Evolutionary conservation across 2,329 filamentous ascomycete species (phyloP), one percentile per base, ranked within the genome.

Genomic region (Trichoderma sp.): DNA sequence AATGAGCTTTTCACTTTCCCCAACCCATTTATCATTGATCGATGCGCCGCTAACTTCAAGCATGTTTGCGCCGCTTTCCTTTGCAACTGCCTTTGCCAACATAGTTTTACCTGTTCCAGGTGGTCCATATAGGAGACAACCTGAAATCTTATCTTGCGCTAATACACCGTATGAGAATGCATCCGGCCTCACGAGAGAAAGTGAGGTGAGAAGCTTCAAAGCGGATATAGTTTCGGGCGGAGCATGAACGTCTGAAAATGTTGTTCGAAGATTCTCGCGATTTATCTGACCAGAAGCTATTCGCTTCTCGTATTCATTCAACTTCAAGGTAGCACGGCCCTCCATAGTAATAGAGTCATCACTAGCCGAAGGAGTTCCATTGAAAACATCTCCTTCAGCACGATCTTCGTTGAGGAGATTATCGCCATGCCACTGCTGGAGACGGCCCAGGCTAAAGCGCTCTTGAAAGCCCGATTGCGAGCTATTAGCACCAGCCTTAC

Each of bases 151-250:
- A 79, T 98, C 95, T 0, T 91, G 93, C 2, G 94, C 93, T 14
- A 99, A 87, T 4, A 99, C 93, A 81, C 96, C 96, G 76, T 99
- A 99, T 12, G 91, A 91, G 82, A 98, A 99, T n/a, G 95, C 95
- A 74, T 98, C 95, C 0, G 96, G 96, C 0, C 95, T 90, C 65
- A 93, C 86, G 6, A 99, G 86, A 0, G 95, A 96, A 21, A 99
- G 85, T 1, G 93, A 93, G 0, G 96, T 99, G 65, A 98, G 87
- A 6, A 94, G 93, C 79, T 95, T 94, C 70, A 99, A 86, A 1
- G 95, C 92, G 26, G 96, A 93, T 34, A 97, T 92, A 2, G 94
- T 97, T 73, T 95, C 93, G 0, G 86, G 82, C 0, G 94, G 90
- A 2, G 92, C 94, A 76, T 97, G 93, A 24, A 99, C 92, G 79